These are phyloP conservation scores for Fusarium sp. DNA, from an alignment of 2,329 filamentous ascomycete species.

Conservation along the genomic window DNA sequence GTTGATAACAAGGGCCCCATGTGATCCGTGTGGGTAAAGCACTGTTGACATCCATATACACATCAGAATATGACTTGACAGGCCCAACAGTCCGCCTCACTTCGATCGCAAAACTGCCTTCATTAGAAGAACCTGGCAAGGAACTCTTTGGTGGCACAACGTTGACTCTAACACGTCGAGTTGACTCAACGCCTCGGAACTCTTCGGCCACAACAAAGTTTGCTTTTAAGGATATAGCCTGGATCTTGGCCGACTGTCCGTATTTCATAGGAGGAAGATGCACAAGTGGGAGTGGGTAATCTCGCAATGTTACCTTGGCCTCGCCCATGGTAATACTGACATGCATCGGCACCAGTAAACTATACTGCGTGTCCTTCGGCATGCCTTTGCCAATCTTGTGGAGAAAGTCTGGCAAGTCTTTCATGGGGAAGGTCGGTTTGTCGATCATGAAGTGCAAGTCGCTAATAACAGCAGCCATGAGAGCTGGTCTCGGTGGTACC, in stretches of 20 bases:
- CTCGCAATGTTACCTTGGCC: constrained; percentile 83
- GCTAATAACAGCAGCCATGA: constrained; percentile 83
- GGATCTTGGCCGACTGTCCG: constrained; percentile 81
- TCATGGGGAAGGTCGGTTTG: constrained; percentile 90
- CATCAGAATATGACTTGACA: constrained; percentile 96
- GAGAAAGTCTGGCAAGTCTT: constrained; percentile 84
- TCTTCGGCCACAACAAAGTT: constrained; percentile 98
- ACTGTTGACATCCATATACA: constrained; percentile 92
- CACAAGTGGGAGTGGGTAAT: constrained; percentile 92
- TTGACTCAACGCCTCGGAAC: constrained; percentile 82
- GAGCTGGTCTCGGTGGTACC: constrained; percentile 83
- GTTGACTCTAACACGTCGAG: constrained; percentile 82
- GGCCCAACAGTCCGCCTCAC: constrained; percentile 92
- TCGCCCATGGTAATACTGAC: constrained; percentile 92
- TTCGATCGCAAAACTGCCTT: constrained; percentile 81
- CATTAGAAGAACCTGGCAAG: constrained; percentile 65
- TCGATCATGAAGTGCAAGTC: constrained; percentile 89
- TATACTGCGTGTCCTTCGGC: constrained; percentile 90
- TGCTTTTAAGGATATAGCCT: constrained; percentile 85
- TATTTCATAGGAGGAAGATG: constrained; percentile 87
- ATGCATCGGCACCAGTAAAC: constrained; percentile 89
- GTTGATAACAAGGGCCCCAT: constrained; percentile 97
- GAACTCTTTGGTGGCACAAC: constrained; percentile 77
- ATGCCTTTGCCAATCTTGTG: constrained; percentile 96
- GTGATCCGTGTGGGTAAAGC: constrained; percentile 91